These are phyloP conservation scores for Spathaspora sp. DNA, from an alignment of 805 yeast species.

Conservation along the genomic window DNA sequence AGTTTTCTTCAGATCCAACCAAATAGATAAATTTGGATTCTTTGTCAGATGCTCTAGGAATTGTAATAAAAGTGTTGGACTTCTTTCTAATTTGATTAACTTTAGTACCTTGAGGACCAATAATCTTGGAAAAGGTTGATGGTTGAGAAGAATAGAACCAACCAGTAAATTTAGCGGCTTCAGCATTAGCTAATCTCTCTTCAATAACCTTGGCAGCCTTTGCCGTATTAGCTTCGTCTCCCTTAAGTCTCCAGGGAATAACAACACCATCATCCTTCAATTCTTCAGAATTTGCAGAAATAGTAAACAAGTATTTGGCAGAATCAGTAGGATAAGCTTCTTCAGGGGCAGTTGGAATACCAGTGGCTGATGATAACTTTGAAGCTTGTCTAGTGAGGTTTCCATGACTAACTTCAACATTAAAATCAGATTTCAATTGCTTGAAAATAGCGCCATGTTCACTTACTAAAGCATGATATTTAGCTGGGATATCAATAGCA, in stretches of 20 bases:
- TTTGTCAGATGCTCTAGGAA: conserved; percentile 58
- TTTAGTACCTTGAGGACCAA: conserved; percentile 75
- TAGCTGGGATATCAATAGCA: conserved; percentile 54
- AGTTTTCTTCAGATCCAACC: conserved; percentile 56
- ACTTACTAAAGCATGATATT: conserved; percentile 55
- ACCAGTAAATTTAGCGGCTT: conserved; percentile 47
- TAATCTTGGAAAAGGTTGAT: conserved; percentile 54
- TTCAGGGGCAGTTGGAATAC: conserved; percentile 46
- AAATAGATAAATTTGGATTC: conserved; percentile 52
- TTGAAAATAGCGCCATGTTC: conserved; percentile 65
- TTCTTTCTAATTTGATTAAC: conserved; percentile 58
- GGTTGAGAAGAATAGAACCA: conserved; percentile 59
- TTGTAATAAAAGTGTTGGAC: conserved; percentile 54
- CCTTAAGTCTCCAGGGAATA: conserved; percentile 70
- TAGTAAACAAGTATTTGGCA: conserved; percentile 43
- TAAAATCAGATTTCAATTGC: conserved; percentile 47
- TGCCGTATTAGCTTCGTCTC: conserved; percentile 45
- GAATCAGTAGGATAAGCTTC: conserved; percentile 39
- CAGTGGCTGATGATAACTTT: conserved; percentile 39
- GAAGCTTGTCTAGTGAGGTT: conserved; percentile 46
- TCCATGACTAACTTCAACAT: conserved; percentile 61
- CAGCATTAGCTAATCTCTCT: conserved; percentile 45
- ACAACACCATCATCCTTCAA: conserved; percentile 15
- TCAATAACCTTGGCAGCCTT: conserved; percentile 52
- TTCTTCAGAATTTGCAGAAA: conserved; percentile 26